phyloP scores from a whole-genome alignment of 2,329 filamentous ascomycete genomes.

The Aquanectria penicillioides region DNA sequence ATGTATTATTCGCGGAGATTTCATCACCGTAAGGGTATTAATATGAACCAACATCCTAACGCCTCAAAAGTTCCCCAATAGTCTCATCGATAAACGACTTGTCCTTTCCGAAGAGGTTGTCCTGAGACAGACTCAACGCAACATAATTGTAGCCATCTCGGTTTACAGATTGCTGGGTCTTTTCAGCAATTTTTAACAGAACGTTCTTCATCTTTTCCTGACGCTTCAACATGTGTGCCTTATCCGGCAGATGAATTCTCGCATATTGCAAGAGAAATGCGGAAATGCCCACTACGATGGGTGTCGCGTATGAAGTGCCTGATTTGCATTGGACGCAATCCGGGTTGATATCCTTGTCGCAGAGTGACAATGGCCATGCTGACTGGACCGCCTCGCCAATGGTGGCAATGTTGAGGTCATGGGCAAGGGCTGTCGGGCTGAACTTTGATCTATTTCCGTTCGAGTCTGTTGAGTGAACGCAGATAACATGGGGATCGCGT shows the following conservation, averaged over 20 bases:
- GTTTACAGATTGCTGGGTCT: not conserved
- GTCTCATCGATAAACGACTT: not conserved
- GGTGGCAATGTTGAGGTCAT: slow-evolving; percentile 13
- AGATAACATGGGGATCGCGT: slow-evolving; percentile 12
- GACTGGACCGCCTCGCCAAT: slow-evolving; percentile 22
- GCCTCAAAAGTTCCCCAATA: not conserved
- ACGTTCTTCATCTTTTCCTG: slow-evolving; percentile 15
- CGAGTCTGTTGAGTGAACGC: slow-evolving; percentile 21
- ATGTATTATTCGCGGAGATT: too few species aligned
- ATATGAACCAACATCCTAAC: not conserved
- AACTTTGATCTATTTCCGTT: slow-evolving; percentile 17
- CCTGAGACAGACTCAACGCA: slow-evolving; percentile 4
- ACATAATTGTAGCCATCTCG: slow-evolving; percentile 18
- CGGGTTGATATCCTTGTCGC: not conserved
- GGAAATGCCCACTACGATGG: slow-evolving; percentile 9
- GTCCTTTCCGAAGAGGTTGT: slow-evolving; percentile 18
- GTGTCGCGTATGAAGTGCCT: slow-evolving; percentile 21
- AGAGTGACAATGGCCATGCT: slow-evolving; percentile 15
- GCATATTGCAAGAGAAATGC: slow-evolving; percentile 13
- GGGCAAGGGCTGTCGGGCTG: slow-evolving; percentile 10
- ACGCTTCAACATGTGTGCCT: not conserved
- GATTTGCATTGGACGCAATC: not conserved
- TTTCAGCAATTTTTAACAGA: slow-evolving; percentile 2
- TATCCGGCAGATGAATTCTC: not conserved
- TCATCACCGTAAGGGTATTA: too few species aligned